Evolutionary conservation across 257 asterid species (phyloP).

Genomic region (Penstemon barbatus): DNA sequence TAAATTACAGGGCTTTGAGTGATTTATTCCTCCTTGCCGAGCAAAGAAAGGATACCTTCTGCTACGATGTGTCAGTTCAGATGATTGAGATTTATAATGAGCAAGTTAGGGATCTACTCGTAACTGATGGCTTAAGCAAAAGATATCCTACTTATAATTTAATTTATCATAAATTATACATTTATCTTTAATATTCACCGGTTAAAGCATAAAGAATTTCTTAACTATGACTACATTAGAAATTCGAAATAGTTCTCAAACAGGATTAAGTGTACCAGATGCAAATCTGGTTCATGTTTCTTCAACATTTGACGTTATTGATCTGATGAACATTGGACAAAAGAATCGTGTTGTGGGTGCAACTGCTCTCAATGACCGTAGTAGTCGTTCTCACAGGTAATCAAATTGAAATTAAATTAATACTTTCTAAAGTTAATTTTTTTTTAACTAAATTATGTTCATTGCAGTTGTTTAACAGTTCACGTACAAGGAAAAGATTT

Average conservation of each 20-base stretch:
- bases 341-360: slow-evolving; percentile 91
- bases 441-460: slow-evolving; percentile 13
- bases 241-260: slow-evolving; percentile 87
- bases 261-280: slow-evolving; percentile 93
- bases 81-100: slow-evolving; percentile 97
- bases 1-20: slow-evolving; percentile 85
- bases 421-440: background rate
- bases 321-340: slow-evolving; percentile 87
- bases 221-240: slow-evolving; percentile 73
- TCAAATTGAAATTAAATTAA: background rate
- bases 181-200: background rate
- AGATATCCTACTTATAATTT: slow-evolving; percentile 71
- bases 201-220: slow-evolving; percentile 31
- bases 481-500: slow-evolving; percentile 92
- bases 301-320: slow-evolving; percentile 73
- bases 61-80: slow-evolving; percentile 85
- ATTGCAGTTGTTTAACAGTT: slow-evolving; percentile 86
- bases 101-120: slow-evolving; percentile 94
- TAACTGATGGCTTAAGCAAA: slow-evolving; percentile 72
- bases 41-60: slow-evolving; percentile 75
- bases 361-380: slow-evolving; percentile 97
- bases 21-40: slow-evolving; percentile 81
- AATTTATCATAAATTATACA: background rate
- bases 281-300: slow-evolving; percentile 65
- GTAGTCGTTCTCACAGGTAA: slow-evolving; percentile 98